phyloP scores from a whole-genome alignment of 257 asterid species.

The Ilex aquifolium region DNA sequence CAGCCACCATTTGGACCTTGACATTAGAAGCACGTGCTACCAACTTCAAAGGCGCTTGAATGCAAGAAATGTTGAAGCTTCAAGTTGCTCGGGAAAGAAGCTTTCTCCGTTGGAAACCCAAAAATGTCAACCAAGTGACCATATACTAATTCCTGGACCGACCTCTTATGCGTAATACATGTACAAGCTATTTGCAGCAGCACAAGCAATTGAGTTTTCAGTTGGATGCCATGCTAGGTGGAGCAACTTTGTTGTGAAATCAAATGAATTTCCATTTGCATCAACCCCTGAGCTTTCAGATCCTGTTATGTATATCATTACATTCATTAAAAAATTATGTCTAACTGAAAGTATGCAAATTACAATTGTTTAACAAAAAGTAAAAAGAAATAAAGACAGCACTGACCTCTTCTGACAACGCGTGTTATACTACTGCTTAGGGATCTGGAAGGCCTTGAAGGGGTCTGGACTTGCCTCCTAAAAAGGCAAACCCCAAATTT shows the following conservation, averaged over 20 bases:
- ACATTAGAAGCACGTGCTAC: slow-evolving; percentile 28
- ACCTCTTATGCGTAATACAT: slow-evolving; percentile 85
- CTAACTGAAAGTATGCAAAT: not conserved
- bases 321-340: not conserved
- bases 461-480: slow-evolving; percentile 93
- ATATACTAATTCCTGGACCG: slow-evolving; percentile 11
- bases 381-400: not conserved
- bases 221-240: slow-evolving; percentile 98
- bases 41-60: slow-evolving; percentile 27
- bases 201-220: slow-evolving; percentile 93
- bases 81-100: slow-evolving; percentile 18
- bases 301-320: slow-evolving; percentile 35
- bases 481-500: slow-evolving; percentile 5
- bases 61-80: slow-evolving; percentile 27
- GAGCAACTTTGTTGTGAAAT: slow-evolving; percentile 88
- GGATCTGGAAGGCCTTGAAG: slow-evolving; percentile 87
- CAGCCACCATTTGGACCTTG: slow-evolving; percentile 25
- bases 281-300: slow-evolving; percentile 75
- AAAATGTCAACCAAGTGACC: slow-evolving; percentile 28
- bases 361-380: not conserved
- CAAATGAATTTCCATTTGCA: slow-evolving; percentile 85
- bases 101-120: slow-evolving; percentile 31
- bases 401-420: slow-evolving; percentile 78
- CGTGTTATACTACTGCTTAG: slow-evolving; percentile 81
- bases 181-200: slow-evolving; percentile 99